Evolutionary conservation across 768 basidiomycete species (phyloP).

Genomic region (Auriscalpium vulgare): DNA sequence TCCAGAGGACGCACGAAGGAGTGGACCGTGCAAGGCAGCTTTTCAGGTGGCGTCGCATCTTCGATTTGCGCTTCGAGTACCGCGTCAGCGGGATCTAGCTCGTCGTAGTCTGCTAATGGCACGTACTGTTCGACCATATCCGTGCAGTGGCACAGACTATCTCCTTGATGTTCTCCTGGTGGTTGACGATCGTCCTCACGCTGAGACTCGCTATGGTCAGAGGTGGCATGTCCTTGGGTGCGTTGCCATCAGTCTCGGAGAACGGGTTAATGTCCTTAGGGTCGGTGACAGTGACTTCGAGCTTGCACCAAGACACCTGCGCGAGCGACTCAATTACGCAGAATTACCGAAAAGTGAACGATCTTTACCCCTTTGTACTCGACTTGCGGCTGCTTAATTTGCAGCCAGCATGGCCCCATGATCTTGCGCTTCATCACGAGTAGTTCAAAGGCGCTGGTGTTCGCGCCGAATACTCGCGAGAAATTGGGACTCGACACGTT

Average conservation of each 20-base stretch:
- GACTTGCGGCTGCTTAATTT: constrained; percentile 67
- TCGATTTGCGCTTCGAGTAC: constrained; percentile 66
- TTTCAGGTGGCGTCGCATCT: constrained; percentile 85
- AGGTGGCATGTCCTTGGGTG: constrained; percentile 78
- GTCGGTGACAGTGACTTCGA: constrained; percentile 76
- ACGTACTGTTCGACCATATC: constrained; percentile 69
- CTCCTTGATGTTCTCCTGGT: constrained; percentile 90
- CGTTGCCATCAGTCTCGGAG: constrained; percentile 56
- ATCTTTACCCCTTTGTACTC: constrained; percentile 56
- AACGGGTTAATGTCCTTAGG: constrained; percentile 88
- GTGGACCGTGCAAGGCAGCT: constrained; percentile 72
- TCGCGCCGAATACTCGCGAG: constrained; percentile 82
- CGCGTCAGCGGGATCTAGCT: not conserved
- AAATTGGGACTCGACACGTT: constrained; percentile 79
- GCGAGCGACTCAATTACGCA: not conserved
- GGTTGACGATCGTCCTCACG: constrained; percentile 86
- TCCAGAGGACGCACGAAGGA: constrained; percentile 90
- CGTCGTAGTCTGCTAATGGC: not conserved
- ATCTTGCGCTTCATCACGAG: constrained; percentile 94
- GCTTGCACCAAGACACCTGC: constrained; percentile 94
- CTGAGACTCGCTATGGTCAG: constrained; percentile 87
- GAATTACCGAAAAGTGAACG: not conserved
- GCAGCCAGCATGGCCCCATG: constrained; percentile 98
- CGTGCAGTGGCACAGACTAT: constrained; percentile 79
- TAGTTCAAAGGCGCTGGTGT: constrained; percentile 86